These are phyloP conservation scores for Candida palmyrensis DNA, from an alignment of 805 yeast genomes.

Conservation along the genomic window DNA sequence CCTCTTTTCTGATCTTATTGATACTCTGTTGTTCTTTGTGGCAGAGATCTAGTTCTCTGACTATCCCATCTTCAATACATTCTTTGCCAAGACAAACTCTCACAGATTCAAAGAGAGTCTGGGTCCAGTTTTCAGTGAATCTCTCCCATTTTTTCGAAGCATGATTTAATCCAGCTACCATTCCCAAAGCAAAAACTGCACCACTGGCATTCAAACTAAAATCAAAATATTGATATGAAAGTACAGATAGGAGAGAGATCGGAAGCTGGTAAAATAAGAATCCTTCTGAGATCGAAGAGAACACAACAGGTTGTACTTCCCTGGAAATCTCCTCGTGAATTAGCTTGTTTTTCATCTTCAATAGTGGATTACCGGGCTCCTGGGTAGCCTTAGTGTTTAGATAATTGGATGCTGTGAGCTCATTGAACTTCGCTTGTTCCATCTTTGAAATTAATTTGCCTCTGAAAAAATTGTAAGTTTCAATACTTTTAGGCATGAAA, in stretches of 20 bases:
- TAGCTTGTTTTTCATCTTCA: conserved; percentile 23
- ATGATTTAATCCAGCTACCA: conserved; percentile 37
- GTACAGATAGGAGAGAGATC: conserved; percentile 22
- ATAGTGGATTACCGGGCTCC: conserved; percentile 24
- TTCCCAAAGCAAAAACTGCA: conserved; percentile 33
- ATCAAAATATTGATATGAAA: conserved; percentile 29
- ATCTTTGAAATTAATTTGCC: conserved; percentile 31
- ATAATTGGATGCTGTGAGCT: conserved; percentile 9
- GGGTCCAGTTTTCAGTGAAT: conserved; percentile 24
- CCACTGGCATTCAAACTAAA: conserved; percentile 25
- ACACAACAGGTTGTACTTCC: conserved; percentile 36
- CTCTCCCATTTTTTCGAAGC: conserved; percentile 33
- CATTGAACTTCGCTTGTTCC: conserved; percentile 20
- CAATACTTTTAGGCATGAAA: conserved; percentile 37
- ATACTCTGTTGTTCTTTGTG: conserved; percentile 17
- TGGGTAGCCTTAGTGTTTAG: conserved; percentile 1
- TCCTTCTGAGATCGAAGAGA: conserved; percentile 20
- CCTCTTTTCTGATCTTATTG: conserved; percentile 9
- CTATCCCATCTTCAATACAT: conserved; percentile 33
- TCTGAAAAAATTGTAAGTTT: conserved; percentile 29
- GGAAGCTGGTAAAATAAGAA: conserved; percentile 36
- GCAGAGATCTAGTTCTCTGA: conserved; percentile 24
- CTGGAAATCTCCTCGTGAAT: conserved; percentile 19
- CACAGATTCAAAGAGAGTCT: conserved; percentile 28
- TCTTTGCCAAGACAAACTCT: conserved; percentile 28